Percentiles rank a stretch among this genome's conserved stretches.
Evolutionary conservation across 1,139 yeast genomes (phyloP).

Genomic region (Blastobotrys arbuscula): DNA sequence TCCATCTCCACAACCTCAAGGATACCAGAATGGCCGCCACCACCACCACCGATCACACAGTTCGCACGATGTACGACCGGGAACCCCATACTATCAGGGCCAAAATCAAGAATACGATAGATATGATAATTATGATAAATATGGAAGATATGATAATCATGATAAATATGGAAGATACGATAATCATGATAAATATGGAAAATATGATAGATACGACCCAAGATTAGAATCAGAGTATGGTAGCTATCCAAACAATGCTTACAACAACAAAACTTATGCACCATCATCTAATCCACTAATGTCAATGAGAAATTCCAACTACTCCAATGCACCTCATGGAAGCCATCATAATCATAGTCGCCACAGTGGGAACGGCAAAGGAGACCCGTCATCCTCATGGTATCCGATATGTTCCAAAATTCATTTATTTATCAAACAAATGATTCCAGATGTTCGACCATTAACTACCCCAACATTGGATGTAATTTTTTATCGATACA

Average conservation of each 20-base stretch:
- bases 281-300: background rate
- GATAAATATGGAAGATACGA: too few species aligned
- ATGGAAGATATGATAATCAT: too few species aligned
- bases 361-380: background rate
- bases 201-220: conserved; percentile 5
- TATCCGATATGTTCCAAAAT: conserved; percentile 3
- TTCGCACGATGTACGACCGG: background rate
- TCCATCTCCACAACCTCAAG: background rate
- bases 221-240: conserved; percentile 1
- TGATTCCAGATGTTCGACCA: conserved; percentile 6
- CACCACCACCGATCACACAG: conserved; percentile 1
- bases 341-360: background rate
- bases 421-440: conserved; percentile 10
- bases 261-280: background rate
- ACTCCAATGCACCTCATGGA: background rate
- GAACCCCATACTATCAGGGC: background rate
- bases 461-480: conserved; percentile 7
- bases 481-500: conserved; percentile 9
- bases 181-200: background rate
- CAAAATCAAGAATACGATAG: background rate
- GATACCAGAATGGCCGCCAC: background rate
- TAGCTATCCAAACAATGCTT: background rate
- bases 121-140: too few species aligned
- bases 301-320: background rate
- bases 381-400: background rate